phyloP scores from a whole-genome alignment of 1,139 yeast genomes.

The Pichia sp. region DNA sequence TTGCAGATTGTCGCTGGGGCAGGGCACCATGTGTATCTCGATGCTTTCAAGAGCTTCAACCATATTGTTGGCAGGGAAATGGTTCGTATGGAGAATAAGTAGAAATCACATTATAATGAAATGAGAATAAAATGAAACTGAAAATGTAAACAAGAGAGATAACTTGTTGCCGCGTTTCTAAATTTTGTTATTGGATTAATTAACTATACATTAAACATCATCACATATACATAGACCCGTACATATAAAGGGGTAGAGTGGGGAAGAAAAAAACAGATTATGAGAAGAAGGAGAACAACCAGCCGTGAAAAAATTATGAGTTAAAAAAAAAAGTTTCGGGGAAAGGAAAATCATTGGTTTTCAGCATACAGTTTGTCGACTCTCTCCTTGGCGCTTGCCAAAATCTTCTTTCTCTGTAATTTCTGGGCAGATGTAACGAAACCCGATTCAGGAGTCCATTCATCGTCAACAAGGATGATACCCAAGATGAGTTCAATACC shows the following conservation, averaged over 20 bases:
- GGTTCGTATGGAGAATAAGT: conserved; percentile 25
- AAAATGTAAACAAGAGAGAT: no score
- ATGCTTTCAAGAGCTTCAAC: conserved; percentile 51
- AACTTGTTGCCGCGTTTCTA: not conserved
- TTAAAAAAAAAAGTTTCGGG: not conserved
- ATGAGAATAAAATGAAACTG: no score
- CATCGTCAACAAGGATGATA: conserved; percentile 74
- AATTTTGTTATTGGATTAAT: not conserved
- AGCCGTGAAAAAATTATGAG: not conserved
- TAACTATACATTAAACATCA: conserved; percentile 1
- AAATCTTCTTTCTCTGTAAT: conserved; percentile 88
- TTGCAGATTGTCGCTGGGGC: conserved; percentile 45
- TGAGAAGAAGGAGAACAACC: not conserved
- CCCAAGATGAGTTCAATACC: conserved; percentile 87
- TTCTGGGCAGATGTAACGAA: conserved; percentile 94
- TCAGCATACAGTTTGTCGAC: conserved; percentile 54
- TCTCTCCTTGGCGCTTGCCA: conserved; percentile 54
- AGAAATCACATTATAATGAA: no score
- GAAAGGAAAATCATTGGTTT: conserved; percentile 6
- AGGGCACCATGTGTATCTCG: conserved; percentile 73
- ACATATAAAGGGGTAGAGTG: not conserved
- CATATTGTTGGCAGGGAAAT: conserved; percentile 44
- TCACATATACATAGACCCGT: not conserved
- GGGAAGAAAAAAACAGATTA: not conserved
- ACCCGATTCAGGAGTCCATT: conserved; percentile 98